Percentiles rank a stretch among this genome's conserved stretches.
phyloP scores from a whole-genome alignment of 495 filamentous ascomycete genomes.

The Lentithecium fluviatile region DNA sequence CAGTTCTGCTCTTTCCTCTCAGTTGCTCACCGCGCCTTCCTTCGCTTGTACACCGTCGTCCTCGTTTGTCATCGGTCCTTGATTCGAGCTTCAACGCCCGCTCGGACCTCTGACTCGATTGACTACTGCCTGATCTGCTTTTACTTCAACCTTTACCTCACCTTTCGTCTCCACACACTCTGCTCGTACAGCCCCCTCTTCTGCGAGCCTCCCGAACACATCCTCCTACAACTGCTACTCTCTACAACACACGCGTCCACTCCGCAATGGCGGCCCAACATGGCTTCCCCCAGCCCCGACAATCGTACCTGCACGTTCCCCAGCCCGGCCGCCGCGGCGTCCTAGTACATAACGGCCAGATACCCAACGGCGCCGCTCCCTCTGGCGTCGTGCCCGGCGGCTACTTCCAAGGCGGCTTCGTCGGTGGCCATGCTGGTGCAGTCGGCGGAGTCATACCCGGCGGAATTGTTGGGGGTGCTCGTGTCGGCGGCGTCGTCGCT shows the following conservation, averaged over 20 bases:
- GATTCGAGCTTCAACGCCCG: neutral
- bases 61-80: neutral
- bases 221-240: neutral
- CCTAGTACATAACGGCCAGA: neutral
- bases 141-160: too few species aligned
- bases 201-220: neutral
- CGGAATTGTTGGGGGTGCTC: too few species aligned
- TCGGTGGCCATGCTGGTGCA: neutral
- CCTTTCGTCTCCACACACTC: neutral
- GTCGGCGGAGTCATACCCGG: too few species aligned
- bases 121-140: too few species aligned
- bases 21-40: neutral
- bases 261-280: neutral
- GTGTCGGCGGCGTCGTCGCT: too few species aligned
- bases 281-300: neutral
- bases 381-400: neutral
- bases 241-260: neutral
- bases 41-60: neutral
- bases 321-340: neutral
- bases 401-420: conserved; percentile 1
- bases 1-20: neutral
- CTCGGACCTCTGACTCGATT: neutral
- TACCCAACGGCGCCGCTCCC: conserved; percentile 6
- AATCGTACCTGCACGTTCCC: neutral
- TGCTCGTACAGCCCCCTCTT: neutral